A percentile compares a stretch with the other conserved stretches of the same genome.
Evolutionary conservation across 306 rosid genomes (phyloP).

Genomic region (Glycine tomentella): DNA sequence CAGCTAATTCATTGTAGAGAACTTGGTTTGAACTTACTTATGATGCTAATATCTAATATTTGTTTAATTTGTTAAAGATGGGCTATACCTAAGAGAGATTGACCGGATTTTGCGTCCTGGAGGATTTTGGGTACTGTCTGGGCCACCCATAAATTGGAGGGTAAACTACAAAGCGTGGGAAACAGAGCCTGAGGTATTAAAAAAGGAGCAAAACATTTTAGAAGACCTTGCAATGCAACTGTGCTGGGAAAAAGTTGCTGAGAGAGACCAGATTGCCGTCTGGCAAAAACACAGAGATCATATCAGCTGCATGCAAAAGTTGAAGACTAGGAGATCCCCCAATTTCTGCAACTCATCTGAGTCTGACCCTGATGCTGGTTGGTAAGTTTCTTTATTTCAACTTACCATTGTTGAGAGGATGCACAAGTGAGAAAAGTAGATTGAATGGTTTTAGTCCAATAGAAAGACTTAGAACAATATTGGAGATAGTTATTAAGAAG

Average conservation of each 20-base stretch:
- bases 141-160: slow-evolving; percentile 75
- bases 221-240: slow-evolving; percentile 61
- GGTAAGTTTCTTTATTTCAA: slow-evolving; percentile 50
- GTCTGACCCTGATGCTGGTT: slow-evolving; percentile 58
- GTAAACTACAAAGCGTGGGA: slow-evolving; percentile 56
- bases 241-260: slow-evolving; percentile 69
- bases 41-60: slow-evolving; percentile 28
- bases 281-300: slow-evolving; percentile 62
- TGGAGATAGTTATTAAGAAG: not conserved
- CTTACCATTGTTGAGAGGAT: slow-evolving; percentile 7
- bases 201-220: slow-evolving; percentile 52
- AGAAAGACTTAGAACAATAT: no score
- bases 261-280: slow-evolving; percentile 52
- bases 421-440: not conserved
- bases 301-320: slow-evolving; percentile 49
- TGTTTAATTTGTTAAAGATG: slow-evolving; percentile 51
- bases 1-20: not conserved
- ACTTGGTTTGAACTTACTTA: not conserved
- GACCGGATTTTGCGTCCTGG: slow-evolving; percentile 67
- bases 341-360: slow-evolving; percentile 54
- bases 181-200: slow-evolving; percentile 48
- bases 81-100: slow-evolving; percentile 60
- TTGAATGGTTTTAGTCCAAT: not conserved
- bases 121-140: slow-evolving; percentile 73
- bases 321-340: slow-evolving; percentile 48